A percentile compares a stretch with the other conserved stretches of the same genome.
Conservation (phyloP, 2,329 filamentous ascomycete genomes). For the Ceratocystis smalleyi region DNA sequence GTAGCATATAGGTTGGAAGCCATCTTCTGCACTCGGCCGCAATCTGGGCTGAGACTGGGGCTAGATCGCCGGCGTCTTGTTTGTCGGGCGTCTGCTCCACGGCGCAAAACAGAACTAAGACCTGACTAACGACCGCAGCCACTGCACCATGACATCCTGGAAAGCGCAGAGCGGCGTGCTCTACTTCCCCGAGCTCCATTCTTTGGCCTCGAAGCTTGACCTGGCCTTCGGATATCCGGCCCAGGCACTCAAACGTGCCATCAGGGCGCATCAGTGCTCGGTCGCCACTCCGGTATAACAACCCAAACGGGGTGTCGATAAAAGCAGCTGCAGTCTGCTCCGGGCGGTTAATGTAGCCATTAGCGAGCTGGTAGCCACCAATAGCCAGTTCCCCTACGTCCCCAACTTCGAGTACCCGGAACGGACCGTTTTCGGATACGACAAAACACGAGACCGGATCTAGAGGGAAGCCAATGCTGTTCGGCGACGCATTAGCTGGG, state of each 20-base stretch:
- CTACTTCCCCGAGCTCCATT: conserved; percentile 64
- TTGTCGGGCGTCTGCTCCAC: conserved; percentile 20
- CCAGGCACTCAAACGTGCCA: conserved; percentile 67
- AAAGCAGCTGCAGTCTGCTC: conserved; percentile 62
- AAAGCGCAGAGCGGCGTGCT: conserved; percentile 50
- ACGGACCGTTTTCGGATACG: conserved; percentile 33
- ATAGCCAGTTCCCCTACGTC: conserved; percentile 66
- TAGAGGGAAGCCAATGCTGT: conserved; percentile 62
- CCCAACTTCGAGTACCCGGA: conserved; percentile 46
- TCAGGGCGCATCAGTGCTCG: conserved; percentile 53
- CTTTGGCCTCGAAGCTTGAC: conserved; percentile 77
- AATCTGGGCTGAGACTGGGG: conserved; percentile 26
- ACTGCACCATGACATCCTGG: conserved; percentile 48
- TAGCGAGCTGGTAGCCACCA: conserved; percentile 64
- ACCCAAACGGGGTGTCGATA: conserved; percentile 49
- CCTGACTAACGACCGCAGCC: conserved; percentile 50
- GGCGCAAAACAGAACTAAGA: conserved; percentile 61
- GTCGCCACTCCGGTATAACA: conserved; percentile 73
- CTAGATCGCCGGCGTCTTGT: not conserved
- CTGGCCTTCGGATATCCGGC: conserved; percentile 64
- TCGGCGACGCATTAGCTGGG: conserved; percentile 37
- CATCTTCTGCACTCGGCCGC: conserved; percentile 49
- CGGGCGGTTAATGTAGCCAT: conserved; percentile 65
- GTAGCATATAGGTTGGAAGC: conserved; percentile 74
- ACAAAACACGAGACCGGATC: conserved; percentile 69